Evolutionary conservation across 306 rosid genomes (phyloP).

Genomic region (Albizia julibrissin): DNA sequence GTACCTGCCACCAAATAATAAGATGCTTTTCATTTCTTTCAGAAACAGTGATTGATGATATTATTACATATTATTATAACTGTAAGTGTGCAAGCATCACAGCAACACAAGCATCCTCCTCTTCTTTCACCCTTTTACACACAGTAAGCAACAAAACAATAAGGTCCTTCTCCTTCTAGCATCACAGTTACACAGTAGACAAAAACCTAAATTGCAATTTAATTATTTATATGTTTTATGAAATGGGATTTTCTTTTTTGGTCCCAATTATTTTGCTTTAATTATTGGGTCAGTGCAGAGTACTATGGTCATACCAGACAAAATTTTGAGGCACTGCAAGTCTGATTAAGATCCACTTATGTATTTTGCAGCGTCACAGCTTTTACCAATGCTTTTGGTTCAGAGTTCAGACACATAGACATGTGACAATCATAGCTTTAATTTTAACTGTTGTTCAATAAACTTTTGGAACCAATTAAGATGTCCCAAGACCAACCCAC

Average conservation of each 20-base stretch:
- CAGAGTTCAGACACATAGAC: conserved; percentile 13
- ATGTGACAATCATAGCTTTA: neutral
- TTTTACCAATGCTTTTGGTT: conserved; percentile 35
- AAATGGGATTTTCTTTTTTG: neutral
- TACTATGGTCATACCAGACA: conserved; percentile 36
- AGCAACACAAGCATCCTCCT: conserved; percentile 29
- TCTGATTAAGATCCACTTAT: conserved; percentile 8
- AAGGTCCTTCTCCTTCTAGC: neutral
- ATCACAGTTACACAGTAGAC: neutral
- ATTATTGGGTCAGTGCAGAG: conserved; percentile 27
- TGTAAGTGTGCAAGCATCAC: neutral
- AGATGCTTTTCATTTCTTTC: conserved; percentile 17
- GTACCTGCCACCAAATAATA: conserved; percentile 19
- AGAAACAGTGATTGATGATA: conserved; percentile 11
- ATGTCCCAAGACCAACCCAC: conserved; percentile 58
- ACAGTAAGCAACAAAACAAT: neutral
- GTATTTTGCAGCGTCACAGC: conserved; percentile 16
- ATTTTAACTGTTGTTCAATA: conserved; percentile 21
- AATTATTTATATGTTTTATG: neutral
- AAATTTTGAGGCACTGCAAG: conserved; percentile 36
- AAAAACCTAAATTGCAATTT: neutral
- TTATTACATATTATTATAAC: neutral
- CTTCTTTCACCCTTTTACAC: neutral
- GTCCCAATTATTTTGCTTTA: conserved; percentile 24
- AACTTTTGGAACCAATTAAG: neutral